Evolutionary conservation across 2,329 filamentous ascomycete species (phyloP).

Genomic region (Thermochaetoides dissita): DNA sequence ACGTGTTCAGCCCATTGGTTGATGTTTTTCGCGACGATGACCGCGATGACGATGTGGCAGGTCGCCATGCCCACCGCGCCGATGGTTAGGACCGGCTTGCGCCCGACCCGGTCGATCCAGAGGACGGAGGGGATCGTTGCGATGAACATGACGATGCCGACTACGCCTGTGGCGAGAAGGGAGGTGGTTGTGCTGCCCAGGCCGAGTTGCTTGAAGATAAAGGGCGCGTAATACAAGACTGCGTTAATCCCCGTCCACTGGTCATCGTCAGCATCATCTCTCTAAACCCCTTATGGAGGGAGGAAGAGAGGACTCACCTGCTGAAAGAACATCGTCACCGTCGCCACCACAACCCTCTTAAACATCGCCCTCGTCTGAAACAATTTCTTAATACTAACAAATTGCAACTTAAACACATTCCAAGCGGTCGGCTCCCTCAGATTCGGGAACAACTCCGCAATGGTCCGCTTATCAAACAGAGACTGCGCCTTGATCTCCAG

Average conservation of each 20-base stretch:
- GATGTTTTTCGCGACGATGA: constrained; percentile 52
- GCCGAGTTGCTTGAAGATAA: constrained; percentile 55
- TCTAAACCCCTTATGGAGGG: neutral
- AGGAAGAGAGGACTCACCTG: constrained; percentile 26
- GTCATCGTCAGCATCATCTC: neutral
- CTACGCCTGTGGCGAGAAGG: constrained; percentile 56
- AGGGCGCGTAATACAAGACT: constrained; percentile 55
- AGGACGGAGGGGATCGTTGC: constrained; percentile 53
- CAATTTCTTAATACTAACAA: constrained; percentile 49
- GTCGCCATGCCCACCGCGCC: constrained; percentile 57
- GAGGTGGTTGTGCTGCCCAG: constrained; percentile 36
- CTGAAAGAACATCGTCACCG: constrained; percentile 49
- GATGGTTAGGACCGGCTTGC: constrained; percentile 46
- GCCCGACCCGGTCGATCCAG: constrained; percentile 50
- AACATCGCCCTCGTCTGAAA: constrained; percentile 55
- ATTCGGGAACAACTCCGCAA: constrained; percentile 54
- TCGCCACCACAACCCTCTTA: constrained; percentile 49
- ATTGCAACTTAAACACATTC: constrained; percentile 57
- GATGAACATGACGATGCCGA: constrained; percentile 57
- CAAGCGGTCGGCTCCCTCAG: constrained; percentile 43
- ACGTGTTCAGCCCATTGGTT: constrained; percentile 41
- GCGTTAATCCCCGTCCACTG: constrained; percentile 39
- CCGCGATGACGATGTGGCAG: constrained; percentile 58
- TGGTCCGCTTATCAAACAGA: constrained; percentile 59
- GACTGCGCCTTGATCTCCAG: constrained; percentile 73